A percentile compares a stretch with the other conserved stretches of the same genome.
These are phyloP conservation scores for Pichia cactophila DNA, from an alignment of 1,139 yeast species.

Conservation along the genomic window DNA sequence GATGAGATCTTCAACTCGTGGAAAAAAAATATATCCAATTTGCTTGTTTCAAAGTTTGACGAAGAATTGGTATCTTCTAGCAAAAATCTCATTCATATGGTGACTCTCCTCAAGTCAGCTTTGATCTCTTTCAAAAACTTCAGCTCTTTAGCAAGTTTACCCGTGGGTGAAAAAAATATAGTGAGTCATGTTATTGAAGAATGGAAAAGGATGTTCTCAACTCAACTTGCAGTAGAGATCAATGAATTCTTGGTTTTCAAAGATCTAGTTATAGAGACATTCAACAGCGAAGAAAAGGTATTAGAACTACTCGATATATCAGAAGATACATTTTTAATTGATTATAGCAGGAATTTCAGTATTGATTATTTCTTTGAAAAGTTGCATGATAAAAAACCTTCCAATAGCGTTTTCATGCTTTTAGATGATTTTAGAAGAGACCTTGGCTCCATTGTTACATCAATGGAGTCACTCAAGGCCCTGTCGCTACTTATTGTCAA, in stretches of 20 bases:
- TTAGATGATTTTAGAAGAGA: constrained; percentile 17
- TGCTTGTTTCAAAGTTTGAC: constrained; percentile 3
- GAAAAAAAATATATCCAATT: constrained; percentile 15
- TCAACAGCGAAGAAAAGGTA: constrained; percentile 8
- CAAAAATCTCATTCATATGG: constrained; percentile 14
- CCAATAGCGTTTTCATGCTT: constrained; percentile 14
- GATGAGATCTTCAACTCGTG: constrained; percentile 12
- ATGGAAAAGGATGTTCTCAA: constrained; percentile 19
- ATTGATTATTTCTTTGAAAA: constrained; percentile 15
- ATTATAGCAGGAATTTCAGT: constrained; percentile 16
- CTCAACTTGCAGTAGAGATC: constrained; percentile 12
- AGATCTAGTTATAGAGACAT: constrained; percentile 12
- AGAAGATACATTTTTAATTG: constrained; percentile 17
- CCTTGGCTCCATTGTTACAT: constrained; percentile 12
- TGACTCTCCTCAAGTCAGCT: constrained; percentile 15
- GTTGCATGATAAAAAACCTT: constrained; percentile 1
- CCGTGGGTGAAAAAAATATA: constrained; percentile 2
- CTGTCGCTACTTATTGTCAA: constrained; percentile 18
- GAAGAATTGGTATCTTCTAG: neutral
- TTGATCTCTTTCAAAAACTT: constrained; percentile 25
- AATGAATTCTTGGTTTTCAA: constrained; percentile 18
- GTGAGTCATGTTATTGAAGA: constrained; percentile 14
- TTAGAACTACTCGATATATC: constrained; percentile 5
- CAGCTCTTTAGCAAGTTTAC: constrained; percentile 23
- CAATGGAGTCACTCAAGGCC: constrained; percentile 18